Base-by-base conservation (phyloP, 192 early-diverging fungal species). In the Backusella australiensis region DNA sequence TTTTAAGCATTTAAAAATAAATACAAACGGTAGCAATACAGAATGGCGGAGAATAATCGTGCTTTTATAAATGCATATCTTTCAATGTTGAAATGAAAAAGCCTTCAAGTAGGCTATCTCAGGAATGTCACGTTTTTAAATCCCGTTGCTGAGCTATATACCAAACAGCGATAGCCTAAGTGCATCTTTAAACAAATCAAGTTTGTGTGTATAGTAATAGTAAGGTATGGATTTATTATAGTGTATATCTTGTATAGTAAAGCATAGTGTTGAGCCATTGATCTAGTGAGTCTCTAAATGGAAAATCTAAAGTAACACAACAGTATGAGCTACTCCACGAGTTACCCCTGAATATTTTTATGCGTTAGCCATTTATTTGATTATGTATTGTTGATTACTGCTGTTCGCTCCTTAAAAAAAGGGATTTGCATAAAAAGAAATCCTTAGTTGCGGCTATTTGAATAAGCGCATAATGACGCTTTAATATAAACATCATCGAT, bases 401-500 rank as follows among this genome's bases (percentile, higher is more conserved):
- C 53, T 56, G 53, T 2, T 56, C 53, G 5, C 53, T 56, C 19
- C 53, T 56, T 21, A 56, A 56, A 56, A 56, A 56, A 53, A 39
- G 15, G 42, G 42, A 53, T 53, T 21, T 56, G 1, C 21, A 9
- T 44, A 15, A 17, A 44, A 44, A 56, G 8, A 56, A 56, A 39
- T 39, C 53, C 2, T 56, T 56, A 1, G 21, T n/a, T 26, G 53
- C 53, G 53, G 53, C 53, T 21, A 56, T 56, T 23, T 3, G 19
- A 21, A 56, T 56, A 56, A 56, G 53, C n/a, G 53, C 7, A 56
- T 56, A 21, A 56, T 56, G 53, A 21, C 53, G 53, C 19, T 56
- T 56, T 56, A 56, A 56, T 56, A 56, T 53, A 56, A 56, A 56
- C n/a, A 56, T 56, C n/a, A 56, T 56, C 7, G n/a, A 26, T 56